Conservation (phyloP, 805 yeast genomes). For the Wickerhamomyces chaumierensis region DNA sequence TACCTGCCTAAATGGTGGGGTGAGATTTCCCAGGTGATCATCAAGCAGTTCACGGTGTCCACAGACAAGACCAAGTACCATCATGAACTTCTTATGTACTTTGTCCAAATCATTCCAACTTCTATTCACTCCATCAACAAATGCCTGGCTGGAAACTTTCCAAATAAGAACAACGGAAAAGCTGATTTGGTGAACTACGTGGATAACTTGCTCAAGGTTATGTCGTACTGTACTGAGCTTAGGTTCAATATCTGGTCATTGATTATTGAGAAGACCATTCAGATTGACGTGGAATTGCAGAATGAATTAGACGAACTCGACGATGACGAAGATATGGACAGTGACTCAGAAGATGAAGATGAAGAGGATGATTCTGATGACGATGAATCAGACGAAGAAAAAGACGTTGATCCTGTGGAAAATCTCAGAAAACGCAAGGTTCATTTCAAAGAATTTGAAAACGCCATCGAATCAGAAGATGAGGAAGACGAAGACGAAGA, state of each 20-base stretch:
- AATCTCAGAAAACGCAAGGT: constrained; percentile 9
- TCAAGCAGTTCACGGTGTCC: constrained; percentile 42
- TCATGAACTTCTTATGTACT: constrained; percentile 54
- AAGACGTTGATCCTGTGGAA: constrained; percentile 8
- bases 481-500: constrained; percentile 34
- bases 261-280: constrained; percentile 68
- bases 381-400: constrained; percentile 13
- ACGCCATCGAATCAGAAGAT: constrained; percentile 13
- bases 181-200: constrained; percentile 50
- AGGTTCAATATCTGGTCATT: constrained; percentile 70
- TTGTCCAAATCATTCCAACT: constrained; percentile 73
- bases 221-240: constrained; percentile 67
- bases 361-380: constrained; percentile 19
- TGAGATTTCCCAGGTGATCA: constrained; percentile 64
- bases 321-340: constrained; percentile 21
- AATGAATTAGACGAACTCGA: constrained; percentile 79
- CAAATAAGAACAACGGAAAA: constrained; percentile 63
- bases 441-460: constrained; percentile 14
- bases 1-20: constrained; percentile 85
- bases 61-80: constrained; percentile 29
- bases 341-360: constrained; percentile 20
- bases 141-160: constrained; percentile 51
- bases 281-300: constrained; percentile 85
- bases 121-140: constrained; percentile 54
- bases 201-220: constrained; percentile 45